These are phyloP conservation scores for Centella asiatica DNA, from an alignment of 129 eudicot genomes.

Conservation along the genomic window DNA sequence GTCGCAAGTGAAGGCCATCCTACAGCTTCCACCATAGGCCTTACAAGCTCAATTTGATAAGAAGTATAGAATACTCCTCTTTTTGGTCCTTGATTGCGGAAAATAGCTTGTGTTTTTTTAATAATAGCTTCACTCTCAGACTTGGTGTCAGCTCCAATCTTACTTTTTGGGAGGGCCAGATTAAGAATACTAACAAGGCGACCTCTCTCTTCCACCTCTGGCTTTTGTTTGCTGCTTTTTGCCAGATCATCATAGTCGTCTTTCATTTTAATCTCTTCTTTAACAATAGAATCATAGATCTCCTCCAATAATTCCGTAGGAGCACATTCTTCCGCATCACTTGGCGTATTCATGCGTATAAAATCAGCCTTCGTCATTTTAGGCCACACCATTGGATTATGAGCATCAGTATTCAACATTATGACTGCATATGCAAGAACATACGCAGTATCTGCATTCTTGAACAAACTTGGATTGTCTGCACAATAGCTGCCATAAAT, in stretches of 20 bases:
- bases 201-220: conserved; percentile 72
- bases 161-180: conserved; percentile 81
- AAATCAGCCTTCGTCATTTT: conserved; percentile 90
- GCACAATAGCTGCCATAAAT: conserved; percentile 82
- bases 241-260: conserved; percentile 44
- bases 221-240: conserved; percentile 55
- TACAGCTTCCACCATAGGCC: conserved; percentile 91
- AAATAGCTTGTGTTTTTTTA: conserved; percentile 69
- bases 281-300: conserved; percentile 85
- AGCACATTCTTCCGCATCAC: conserved; percentile 84
- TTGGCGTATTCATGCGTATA: conserved; percentile 65
- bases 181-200: conserved; percentile 77
- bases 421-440: conserved; percentile 98
- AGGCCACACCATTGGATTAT: conserved; percentile 93
- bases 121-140: conserved; percentile 82
- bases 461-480: conserved; percentile 87
- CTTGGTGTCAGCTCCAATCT: conserved; percentile 48
- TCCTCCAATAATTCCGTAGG: conserved; percentile 81
- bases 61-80: conserved; percentile 86
- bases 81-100: conserved; percentile 66
- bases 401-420: conserved; percentile 98
- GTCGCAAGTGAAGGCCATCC: conserved; percentile 99
- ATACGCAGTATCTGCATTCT: conserved; percentile 97
- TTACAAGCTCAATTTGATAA: conserved; percentile 65
- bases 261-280: conserved; percentile 92